Evolutionary conservation across 1,139 yeast species (phyloP).

Genomic region (Scheffersomyces illinoinensis): DNA sequence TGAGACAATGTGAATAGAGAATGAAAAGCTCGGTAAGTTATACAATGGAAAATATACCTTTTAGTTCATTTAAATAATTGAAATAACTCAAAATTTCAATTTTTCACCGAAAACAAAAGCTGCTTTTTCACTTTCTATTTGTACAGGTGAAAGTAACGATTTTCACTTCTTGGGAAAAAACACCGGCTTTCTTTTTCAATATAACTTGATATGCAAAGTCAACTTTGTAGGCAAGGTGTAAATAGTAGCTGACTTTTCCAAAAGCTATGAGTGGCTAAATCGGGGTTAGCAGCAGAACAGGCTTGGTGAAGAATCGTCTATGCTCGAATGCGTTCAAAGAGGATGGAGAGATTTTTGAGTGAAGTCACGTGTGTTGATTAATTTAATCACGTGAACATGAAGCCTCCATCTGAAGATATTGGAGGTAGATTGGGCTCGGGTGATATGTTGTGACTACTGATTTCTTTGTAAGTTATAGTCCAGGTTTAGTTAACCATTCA

Average conservation of each 20-base stretch:
- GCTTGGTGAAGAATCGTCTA: not conserved
- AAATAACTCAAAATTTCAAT: not conserved
- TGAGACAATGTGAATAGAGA: not conserved
- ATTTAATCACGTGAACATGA: not conserved
- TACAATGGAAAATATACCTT: no score
- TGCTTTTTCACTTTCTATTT: not conserved
- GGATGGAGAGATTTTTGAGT: slow-evolving; percentile 3
- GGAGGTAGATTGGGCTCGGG: not conserved
- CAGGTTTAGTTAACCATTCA: no score
- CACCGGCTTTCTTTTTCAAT: not conserved
- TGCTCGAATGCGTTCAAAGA: not conserved
- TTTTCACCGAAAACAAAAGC: not conserved
- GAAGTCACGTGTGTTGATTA: slow-evolving; percentile 3
- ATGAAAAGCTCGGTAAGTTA: not conserved
- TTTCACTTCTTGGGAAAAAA: not conserved
- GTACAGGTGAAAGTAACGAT: not conserved
- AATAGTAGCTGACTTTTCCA: not conserved
- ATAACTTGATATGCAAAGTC: not conserved
- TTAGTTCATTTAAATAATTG: not conserved
- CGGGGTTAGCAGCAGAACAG: not conserved
- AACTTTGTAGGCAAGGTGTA: not conserved
- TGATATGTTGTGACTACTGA: not conserved
- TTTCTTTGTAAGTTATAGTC: no score
- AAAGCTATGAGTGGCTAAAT: not conserved
- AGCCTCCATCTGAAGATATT: not conserved